Evolutionary conservation across 2,329 filamentous ascomycete genomes (phyloP), one percentile per base, ranked within the genome.

Genomic region (Colletotrichum sojae): DNA sequence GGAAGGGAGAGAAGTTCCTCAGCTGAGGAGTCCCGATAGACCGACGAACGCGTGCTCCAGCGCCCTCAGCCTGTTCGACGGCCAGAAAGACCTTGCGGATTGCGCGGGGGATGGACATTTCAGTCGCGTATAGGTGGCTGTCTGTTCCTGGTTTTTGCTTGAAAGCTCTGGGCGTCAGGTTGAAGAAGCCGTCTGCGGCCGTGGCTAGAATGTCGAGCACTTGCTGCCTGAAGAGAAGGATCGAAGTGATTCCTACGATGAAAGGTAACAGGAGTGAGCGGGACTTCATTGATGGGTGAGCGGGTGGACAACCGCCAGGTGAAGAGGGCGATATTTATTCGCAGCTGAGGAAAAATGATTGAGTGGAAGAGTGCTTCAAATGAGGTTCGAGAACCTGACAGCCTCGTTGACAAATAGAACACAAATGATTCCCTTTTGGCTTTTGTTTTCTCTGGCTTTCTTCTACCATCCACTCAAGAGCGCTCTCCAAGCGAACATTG

Each of bases 51-150:
- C 90, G 88, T 5, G 95, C 95, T 65, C 96, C 95, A 0, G 91
- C 94, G 51, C 95, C 95, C 80, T 98, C 95, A 31, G 93, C 85
- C 80, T 97, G 93, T 81, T 97, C 94, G 69, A 92, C 82, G 70
- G 95, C 95, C 52, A 94, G 87, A 81, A 98, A 95, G 73, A 92
- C 90, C 82, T 95, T 93, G 73, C 89, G 90, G 78, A 98, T 95
- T 57, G 90, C 88, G 77, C 96, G 90, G 31, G 92, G 86, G 70
- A 90, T 81, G 51, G 92, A 88, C 88, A 92, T 92, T 66, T 89
- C 84, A 72, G 83, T 78, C 22, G 78, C 76, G 74, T 76, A 73
- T 60, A 81, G 77, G 48, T 74, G 71, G 13, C 71, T 40, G 56
- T 72, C 52, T 52, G 62, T 27, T 49, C 51, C 31, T 62, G 54